phyloP scores from a whole-genome alignment of 306 rosid species.

The Citrullus mucosospermus region DNA sequence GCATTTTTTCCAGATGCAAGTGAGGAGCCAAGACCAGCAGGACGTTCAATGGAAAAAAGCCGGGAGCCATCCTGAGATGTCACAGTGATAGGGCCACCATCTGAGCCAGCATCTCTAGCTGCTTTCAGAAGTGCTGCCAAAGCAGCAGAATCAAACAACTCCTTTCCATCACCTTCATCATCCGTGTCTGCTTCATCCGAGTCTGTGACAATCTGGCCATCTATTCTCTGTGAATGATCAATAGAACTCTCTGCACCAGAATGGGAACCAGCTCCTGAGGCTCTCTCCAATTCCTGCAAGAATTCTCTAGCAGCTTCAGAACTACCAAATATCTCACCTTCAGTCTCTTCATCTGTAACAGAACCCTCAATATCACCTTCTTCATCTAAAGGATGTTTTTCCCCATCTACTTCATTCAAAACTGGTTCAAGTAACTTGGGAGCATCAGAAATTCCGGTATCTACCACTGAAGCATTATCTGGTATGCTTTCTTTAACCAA shows the following conservation, averaged over 20 bases:
- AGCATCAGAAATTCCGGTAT: conserved; percentile 8
- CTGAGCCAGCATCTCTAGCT: conserved; percentile 62
- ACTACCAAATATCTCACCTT: conserved; percentile 48
- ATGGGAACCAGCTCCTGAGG: conserved; percentile 31
- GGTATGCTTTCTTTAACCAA: conserved; percentile 4
- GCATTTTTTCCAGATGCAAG: conserved; percentile 56
- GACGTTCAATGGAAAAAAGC: conserved; percentile 95
- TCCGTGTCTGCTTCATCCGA: conserved; percentile 79
- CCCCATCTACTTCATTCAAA: conserved; percentile 5
- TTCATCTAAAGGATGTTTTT: conserved; percentile 15
- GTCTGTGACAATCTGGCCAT: conserved; percentile 83
- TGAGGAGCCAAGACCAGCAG: conserved; percentile 93
- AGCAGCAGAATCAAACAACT: conserved; percentile 86
- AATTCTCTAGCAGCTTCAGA: conserved; percentile 52
- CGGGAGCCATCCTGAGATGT: conserved; percentile 78
- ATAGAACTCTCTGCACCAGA: conserved; percentile 40
- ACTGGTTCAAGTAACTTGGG: conserved; percentile 15
- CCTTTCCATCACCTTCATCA: conserved; percentile 76
- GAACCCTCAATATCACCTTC: conserved; percentile 34
- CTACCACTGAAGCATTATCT: conserved; percentile 10
- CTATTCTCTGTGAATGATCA: conserved; percentile 48
- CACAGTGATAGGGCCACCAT: conserved; percentile 63
- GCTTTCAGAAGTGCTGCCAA: conserved; percentile 92
- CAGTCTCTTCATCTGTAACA: conserved; percentile 41
- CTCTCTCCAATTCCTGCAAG: conserved; percentile 58